These are phyloP conservation scores for Pulveroboletus sp. DNA, from an alignment of 768 basidiomycete species.

Conservation along the genomic window DNA sequence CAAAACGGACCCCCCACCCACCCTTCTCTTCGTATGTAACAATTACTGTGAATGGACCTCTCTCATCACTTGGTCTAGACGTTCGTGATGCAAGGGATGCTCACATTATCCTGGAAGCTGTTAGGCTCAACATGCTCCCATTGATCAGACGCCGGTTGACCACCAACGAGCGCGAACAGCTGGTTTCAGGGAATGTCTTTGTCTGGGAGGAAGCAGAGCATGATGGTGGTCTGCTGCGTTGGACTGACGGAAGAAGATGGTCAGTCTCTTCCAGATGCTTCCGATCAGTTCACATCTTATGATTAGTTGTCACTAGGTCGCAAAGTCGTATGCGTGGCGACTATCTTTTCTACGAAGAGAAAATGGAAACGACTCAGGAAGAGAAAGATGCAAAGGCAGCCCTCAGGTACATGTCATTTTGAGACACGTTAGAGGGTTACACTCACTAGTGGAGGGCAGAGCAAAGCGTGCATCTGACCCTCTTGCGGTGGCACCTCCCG, in stretches of 20 bases:
- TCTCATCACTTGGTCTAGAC: constrained; percentile 40
- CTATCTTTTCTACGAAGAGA: constrained; percentile 83
- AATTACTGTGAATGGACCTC: neutral
- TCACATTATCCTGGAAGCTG: constrained; percentile 73
- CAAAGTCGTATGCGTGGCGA: constrained; percentile 84
- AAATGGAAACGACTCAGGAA: constrained; percentile 76
- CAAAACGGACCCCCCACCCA: constrained; percentile 28
- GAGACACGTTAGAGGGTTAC: neutral
- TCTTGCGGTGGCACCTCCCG: constrained; percentile 52
- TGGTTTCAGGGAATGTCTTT: constrained; percentile 73
- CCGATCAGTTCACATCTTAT: constrained; percentile 4
- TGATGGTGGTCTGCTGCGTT: constrained; percentile 64
- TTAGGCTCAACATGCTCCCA: constrained; percentile 65
- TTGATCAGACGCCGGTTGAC: constrained; percentile 71
- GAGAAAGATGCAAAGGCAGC: constrained; percentile 78
- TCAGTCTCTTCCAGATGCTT: constrained; percentile 22
- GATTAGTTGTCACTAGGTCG: constrained; percentile 47
- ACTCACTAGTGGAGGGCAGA: constrained; percentile 31
- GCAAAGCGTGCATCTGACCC: constrained; percentile 63
- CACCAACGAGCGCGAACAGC: constrained; percentile 64
- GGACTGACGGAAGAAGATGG: constrained; percentile 85
- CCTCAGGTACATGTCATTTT: constrained; percentile 49
- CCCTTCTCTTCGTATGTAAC: constrained; percentile 29
- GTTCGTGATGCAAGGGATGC: constrained; percentile 80
- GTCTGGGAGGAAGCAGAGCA: constrained; percentile 85